Evolutionary conservation across 2,329 filamentous ascomycete genomes (phyloP).

Genomic region (Colletotrichum aenigma): DNA sequence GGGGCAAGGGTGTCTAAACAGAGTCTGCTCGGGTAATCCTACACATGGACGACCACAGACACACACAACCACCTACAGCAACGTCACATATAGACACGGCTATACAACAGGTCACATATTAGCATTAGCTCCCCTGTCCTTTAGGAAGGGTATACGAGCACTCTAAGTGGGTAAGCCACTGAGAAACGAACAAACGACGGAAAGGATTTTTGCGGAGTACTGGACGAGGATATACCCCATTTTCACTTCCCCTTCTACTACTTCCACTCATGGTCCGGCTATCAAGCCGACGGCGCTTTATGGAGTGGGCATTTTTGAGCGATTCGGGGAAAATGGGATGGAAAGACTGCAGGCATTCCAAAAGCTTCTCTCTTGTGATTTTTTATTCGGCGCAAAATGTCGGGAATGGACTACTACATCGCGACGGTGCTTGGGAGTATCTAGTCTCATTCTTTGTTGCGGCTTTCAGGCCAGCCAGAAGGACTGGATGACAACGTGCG

Average conservation of each 20-base stretch:
- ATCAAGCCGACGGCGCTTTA: slow-evolving; percentile 5
- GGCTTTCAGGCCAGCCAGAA: background rate
- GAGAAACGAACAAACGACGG: background rate
- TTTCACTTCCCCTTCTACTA: slow-evolving; percentile 1
- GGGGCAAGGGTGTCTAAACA: slow-evolving; percentile 30
- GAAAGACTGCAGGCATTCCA: background rate
- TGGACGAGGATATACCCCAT: slow-evolving; percentile 16
- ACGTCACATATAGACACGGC: background rate
- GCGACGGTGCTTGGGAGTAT: slow-evolving; percentile 4
- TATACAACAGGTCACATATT: background rate
- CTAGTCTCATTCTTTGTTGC: background rate
- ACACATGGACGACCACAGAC: background rate
- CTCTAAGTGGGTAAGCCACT: background rate
- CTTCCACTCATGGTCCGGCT: slow-evolving; percentile 3
- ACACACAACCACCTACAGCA: background rate
- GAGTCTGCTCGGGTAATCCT: no score
- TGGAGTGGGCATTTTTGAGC: slow-evolving; percentile 1
- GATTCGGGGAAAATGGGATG: background rate
- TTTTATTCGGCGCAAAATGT: background rate
- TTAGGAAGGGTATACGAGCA: background rate
- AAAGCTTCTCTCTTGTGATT: background rate
- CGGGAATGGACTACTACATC: background rate
- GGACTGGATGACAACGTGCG: background rate
- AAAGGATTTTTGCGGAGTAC: slow-evolving; percentile 10
- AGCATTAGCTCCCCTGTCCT: background rate